Evolutionary conservation across 345 rosid species (phyloP), one percentile per base, ranked within the genome.

Genomic region (Microthlaspi erraticum): DNA sequence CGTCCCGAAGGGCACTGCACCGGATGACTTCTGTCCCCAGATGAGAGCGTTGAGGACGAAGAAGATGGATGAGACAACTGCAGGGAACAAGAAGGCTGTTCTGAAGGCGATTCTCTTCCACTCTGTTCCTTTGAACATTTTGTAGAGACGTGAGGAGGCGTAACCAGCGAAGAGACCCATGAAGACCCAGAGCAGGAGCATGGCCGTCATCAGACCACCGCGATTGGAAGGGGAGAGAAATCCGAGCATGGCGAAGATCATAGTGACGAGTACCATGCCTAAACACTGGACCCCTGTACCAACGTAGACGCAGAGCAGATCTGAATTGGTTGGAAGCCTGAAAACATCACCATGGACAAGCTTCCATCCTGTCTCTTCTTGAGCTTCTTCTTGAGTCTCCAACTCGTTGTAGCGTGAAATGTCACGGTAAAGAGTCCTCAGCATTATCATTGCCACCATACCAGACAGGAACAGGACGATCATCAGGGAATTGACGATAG

Each of bases 381-480:
- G 94, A 56, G 95, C 95, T 83, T 89, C 95, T 77, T 89, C 95
- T 58, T 84, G 96, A 49, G 96, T 89, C 81, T 89, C 96, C 45
- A 89, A 85, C 72, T 87, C 96, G 11, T 89, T 89, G 81, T 89
- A 89, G 78, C 84, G 81, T 7, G 96, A 89, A 70, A 89, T 89
- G 71, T 89, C 96, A 37, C 92, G 92, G 81, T 89, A 89, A 20
- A 89, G 92, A 8, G 90, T 89, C 50, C 96, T 78, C 14, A 89
- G 81, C 96, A 89, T 89, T 20, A 89, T 89, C 96, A 89, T 89
- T n/a, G 96, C 96, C 43, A 89, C 92, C 96, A 89, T 89, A 70
- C 96, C 96, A 19, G 96, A 89, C 6, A 89, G 83, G 81, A 89
- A 89, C 32, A 89, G 85, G 72, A 89, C 96, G 56, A 89, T 89